Percentiles rank a stretch among this genome's conserved stretches.
These are phyloP conservation scores for Dioszegia hungarica DNA, from an alignment of 768 basidiomycete species.

Conservation along the genomic window DNA sequence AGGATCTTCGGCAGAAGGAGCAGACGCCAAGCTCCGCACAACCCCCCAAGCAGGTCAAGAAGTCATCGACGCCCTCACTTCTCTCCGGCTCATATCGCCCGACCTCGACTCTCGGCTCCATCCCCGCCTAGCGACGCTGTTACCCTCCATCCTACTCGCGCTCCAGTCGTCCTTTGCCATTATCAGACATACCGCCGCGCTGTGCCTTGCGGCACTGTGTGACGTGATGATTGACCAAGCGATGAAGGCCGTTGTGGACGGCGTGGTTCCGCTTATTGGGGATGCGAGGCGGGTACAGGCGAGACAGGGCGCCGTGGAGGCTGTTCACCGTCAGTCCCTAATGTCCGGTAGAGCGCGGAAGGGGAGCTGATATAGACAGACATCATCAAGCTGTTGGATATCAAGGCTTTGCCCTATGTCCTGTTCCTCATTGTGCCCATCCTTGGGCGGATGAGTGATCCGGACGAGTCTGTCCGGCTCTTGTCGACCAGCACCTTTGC, in stretches of 20 bases:
- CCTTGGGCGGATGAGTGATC: conserved; percentile 94
- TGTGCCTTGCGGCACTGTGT: conserved; percentile 81
- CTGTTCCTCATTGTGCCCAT: conserved; percentile 95
- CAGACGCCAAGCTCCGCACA: background rate
- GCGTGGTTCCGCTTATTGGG: conserved; percentile 71
- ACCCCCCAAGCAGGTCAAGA: conserved; percentile 24
- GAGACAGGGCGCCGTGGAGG: conserved; percentile 82
- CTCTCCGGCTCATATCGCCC: conserved; percentile 74
- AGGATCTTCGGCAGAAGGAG: background rate
- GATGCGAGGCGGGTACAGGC: conserved; percentile 70
- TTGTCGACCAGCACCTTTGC: conserved; percentile 97
- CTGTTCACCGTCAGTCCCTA: conserved; percentile 73
- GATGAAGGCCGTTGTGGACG: conserved; percentile 85
- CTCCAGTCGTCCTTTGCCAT: conserved; percentile 84
- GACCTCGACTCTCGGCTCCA: conserved; percentile 68
- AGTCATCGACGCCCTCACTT: conserved; percentile 83
- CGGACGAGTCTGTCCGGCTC: conserved; percentile 83
- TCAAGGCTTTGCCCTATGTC: conserved; percentile 92
- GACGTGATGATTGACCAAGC: conserved; percentile 76
- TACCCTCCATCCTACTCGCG: conserved; percentile 70
- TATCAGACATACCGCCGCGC: conserved; percentile 79
- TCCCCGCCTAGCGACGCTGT: conserved; percentile 63
- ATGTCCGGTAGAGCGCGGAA: background rate
- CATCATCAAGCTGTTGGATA: conserved; percentile 82
- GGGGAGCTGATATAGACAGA: conserved; percentile 54